Conservation (phyloP, 768 basidiomycete species). For the Sarcodon aspratus region DNA sequence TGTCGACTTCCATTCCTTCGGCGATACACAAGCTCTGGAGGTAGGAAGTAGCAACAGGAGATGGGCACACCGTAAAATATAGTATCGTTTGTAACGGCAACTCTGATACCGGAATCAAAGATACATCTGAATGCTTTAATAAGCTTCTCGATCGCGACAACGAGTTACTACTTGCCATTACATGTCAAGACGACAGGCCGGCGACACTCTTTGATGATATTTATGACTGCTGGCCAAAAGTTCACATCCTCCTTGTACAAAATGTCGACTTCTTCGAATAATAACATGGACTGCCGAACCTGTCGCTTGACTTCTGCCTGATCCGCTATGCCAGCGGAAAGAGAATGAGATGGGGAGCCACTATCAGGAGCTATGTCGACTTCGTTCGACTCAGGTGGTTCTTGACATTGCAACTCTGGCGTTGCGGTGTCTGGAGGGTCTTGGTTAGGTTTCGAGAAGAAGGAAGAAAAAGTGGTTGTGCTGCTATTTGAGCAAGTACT, state of each 20-base stretch:
- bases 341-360: background rate
- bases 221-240: conserved; percentile 78
- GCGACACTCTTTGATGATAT: conserved; percentile 72
- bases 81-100: background rate
- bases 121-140: background rate
- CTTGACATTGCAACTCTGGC: background rate
- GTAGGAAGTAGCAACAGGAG: background rate
- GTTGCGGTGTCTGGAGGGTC: too few relatives aligned
- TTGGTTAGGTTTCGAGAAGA: too few relatives aligned
- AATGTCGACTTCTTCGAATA: conserved; percentile 94
- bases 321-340: background rate
- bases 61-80: background rate
- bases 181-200: conserved; percentile 92
- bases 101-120: background rate
- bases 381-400: background rate
- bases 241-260: conserved; percentile 77
- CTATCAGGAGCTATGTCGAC: background rate
- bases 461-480: too few relatives aligned
- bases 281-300: conserved; percentile 63
- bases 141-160: conserved; percentile 1
- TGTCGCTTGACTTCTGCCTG: background rate
- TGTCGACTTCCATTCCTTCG: background rate
- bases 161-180: conserved; percentile 57
- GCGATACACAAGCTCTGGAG: background rate
- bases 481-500: background rate